Evolutionary conservation across 192 early-diverging fungal genomes (phyloP).

Genomic region (Coemansia guatemalensis): DNA sequence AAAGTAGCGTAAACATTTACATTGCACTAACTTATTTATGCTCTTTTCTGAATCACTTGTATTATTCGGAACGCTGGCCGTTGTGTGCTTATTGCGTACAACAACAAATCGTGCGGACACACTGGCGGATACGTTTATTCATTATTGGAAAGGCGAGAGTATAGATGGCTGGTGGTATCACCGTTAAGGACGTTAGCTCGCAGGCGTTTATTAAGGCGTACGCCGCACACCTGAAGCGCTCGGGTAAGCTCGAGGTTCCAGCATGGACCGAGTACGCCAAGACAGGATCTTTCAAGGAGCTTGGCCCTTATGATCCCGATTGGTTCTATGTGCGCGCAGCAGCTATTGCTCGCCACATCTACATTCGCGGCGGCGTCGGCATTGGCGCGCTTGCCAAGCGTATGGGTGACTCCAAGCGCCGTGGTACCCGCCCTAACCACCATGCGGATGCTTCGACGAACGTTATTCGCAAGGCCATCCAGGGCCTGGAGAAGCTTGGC

Average conservation of each 20-base stretch:
- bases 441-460: slow-evolving; percentile 85
- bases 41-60: not conserved
- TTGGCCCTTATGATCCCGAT: slow-evolving; percentile 97
- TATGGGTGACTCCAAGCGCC: slow-evolving; percentile 90
- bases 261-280: slow-evolving; percentile 99
- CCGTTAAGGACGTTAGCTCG: slow-evolving; percentile 97
- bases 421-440: slow-evolving; percentile 93
- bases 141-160: no score
- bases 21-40: not conserved
- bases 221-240: slow-evolving; percentile 98
- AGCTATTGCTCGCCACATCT: slow-evolving; percentile 96
- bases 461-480: slow-evolving; percentile 93
- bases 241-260: slow-evolving; percentile 98
- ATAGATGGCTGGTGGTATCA: slow-evolving; percentile 69
- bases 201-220: slow-evolving; percentile 97
- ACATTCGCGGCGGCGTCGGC: slow-evolving; percentile 90
- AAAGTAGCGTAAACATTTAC: no score
- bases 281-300: slow-evolving; percentile 96
- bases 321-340: slow-evolving; percentile 99
- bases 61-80: no score
- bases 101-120: no score
- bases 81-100: no score
- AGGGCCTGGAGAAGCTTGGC: slow-evolving; percentile 98
- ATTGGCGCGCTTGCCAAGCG: slow-evolving; percentile 93
- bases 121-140: not conserved